Conservation (phyloP, 805 yeast species). For the Saitoella complicata region DNA sequence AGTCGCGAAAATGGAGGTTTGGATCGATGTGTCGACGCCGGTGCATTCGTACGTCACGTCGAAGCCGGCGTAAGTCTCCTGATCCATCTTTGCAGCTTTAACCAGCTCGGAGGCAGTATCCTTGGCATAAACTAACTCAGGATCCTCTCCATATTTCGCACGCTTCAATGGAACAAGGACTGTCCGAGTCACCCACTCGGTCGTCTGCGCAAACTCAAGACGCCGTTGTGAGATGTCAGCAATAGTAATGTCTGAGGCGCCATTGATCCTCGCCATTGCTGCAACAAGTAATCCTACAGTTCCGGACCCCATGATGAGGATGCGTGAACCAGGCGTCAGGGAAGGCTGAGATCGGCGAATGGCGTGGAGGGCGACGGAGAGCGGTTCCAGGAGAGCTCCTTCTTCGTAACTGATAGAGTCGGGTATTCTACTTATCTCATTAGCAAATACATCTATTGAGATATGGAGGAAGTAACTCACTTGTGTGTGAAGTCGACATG, state of each 20-base stretch:
- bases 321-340: constrained; percentile 38
- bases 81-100: constrained; percentile 6
- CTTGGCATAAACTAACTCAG: constrained; percentile 11
- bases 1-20: constrained; percentile 26
- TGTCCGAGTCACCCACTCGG: constrained; percentile 19
- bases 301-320: constrained; percentile 69
- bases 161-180: constrained; percentile 14
- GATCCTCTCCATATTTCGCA: constrained; percentile 8
- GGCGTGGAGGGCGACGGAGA: constrained; percentile 73
- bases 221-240: constrained; percentile 39
- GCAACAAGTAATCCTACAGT: constrained; percentile 67
- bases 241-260: constrained; percentile 50
- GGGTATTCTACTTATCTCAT: constrained; percentile 27
- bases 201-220: constrained; percentile 19
- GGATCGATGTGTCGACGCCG: constrained; percentile 34
- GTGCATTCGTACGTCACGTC: constrained; percentile 32
- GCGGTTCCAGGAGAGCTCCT: constrained; percentile 72
- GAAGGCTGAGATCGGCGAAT: constrained; percentile 38
- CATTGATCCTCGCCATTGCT: constrained; percentile 51
- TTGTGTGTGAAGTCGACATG: constrained; percentile 44
- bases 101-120: constrained; percentile 10
- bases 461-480: background rate
- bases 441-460: too few species aligned
- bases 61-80: constrained; percentile 7
- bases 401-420: constrained; percentile 52